phyloP scores from a whole-genome alignment of 2,329 filamentous ascomycete species.

The Xylariaceae sp. region DNA sequence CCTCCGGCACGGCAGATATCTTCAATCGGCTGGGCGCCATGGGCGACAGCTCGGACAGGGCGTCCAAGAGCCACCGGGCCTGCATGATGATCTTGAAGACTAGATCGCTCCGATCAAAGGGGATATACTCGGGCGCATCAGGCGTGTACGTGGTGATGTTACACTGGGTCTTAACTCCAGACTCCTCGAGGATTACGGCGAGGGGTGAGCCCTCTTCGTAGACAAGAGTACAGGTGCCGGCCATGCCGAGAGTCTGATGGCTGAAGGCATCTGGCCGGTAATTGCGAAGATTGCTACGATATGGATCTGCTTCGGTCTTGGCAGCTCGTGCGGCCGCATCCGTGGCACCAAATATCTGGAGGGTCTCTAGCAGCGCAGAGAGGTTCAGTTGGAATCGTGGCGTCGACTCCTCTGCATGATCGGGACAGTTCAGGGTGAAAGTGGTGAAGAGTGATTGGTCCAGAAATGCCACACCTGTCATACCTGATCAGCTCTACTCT shows the following conservation, averaged over 20 bases:
- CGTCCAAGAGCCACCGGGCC: slow-evolving; percentile 66
- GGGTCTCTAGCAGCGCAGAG: slow-evolving; percentile 80
- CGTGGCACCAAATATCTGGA: slow-evolving; percentile 92
- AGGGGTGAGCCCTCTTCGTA: slow-evolving; percentile 77
- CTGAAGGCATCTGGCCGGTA: slow-evolving; percentile 73
- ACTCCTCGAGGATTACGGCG: slow-evolving; percentile 80
- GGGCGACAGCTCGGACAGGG: slow-evolving; percentile 63
- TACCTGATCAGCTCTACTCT: slow-evolving; percentile 13
- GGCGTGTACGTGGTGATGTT: slow-evolving; percentile 85
- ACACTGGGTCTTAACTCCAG: slow-evolving; percentile 82
- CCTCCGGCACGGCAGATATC: slow-evolving; percentile 58
- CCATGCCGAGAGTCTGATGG: slow-evolving; percentile 75
- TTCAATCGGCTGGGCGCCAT: slow-evolving; percentile 71
- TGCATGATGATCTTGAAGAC: slow-evolving; percentile 95
- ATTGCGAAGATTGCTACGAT: slow-evolving; percentile 58
- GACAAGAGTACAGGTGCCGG: slow-evolving; percentile 78
- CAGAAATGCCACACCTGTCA: slow-evolving; percentile 70
- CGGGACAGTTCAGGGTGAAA: slow-evolving; percentile 63
- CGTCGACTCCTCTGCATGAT: slow-evolving; percentile 42
- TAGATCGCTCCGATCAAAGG: slow-evolving; percentile 75
- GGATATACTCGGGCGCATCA: slow-evolving; percentile 73
- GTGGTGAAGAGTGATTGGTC: slow-evolving; percentile 85
- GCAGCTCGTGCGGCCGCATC: slow-evolving; percentile 58
- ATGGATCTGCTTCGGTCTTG: slow-evolving; percentile 56
- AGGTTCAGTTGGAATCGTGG: slow-evolving; percentile 85